Percentiles rank a stretch among this genome's conserved stretches.
These are phyloP conservation scores for Chimonanthus praecox DNA, from an alignment of 164 flowering plant species.

Conservation along the genomic window DNA sequence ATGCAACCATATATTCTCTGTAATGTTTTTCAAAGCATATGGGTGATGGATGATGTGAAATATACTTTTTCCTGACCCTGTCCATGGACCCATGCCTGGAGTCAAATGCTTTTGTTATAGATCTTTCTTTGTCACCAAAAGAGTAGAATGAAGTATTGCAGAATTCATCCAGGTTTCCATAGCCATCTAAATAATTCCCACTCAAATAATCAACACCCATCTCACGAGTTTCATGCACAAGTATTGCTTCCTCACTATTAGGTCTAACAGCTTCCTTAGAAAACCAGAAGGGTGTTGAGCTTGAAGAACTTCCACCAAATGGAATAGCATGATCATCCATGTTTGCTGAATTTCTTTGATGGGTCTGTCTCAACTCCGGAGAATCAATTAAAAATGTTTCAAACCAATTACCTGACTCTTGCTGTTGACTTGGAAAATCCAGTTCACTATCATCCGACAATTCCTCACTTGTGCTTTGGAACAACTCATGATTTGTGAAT, in stretches of 20 bases:
- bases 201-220: slow-evolving; percentile 4
- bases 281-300: neutral
- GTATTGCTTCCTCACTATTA: neutral
- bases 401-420: slow-evolving; percentile 14
- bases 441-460: slow-evolving; percentile 73
- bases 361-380: slow-evolving; percentile 23
- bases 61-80: slow-evolving; percentile 32
- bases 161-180: slow-evolving; percentile 6
- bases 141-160: neutral
- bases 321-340: neutral
- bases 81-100: slow-evolving; percentile 14
- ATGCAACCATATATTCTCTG: slow-evolving; percentile 67
- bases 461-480: slow-evolving; percentile 33
- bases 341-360: slow-evolving; percentile 44
- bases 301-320: neutral
- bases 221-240: neutral
- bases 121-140: slow-evolving; percentile 25
- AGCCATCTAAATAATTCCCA: neutral
- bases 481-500: slow-evolving; percentile 15
- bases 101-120: slow-evolving; percentile 17
- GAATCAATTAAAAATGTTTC: slow-evolving; percentile 22
- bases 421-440: slow-evolving; percentile 41
- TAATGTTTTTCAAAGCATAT: slow-evolving; percentile 89
- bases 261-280: neutral
- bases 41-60: slow-evolving; percentile 69